Evolutionary conservation across 2,329 filamentous ascomycete genomes (phyloP).

Genomic region (Endoconidiophora laricicola): DNA sequence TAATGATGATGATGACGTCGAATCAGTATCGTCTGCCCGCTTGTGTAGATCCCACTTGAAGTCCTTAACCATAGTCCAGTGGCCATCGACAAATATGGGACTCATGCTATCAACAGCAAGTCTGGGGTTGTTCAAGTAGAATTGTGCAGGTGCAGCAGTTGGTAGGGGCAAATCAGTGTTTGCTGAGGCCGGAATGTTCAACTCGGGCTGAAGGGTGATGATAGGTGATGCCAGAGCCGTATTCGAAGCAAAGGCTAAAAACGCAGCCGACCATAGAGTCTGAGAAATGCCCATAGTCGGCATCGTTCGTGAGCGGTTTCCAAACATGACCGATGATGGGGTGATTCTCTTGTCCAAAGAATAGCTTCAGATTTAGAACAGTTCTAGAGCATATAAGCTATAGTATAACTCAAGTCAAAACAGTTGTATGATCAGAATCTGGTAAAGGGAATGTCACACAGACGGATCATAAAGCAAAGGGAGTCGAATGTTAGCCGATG

Average conservation of each 20-base stretch:
- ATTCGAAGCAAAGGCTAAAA: constrained; percentile 10
- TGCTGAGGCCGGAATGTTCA: not conserved
- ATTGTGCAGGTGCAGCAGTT: constrained; percentile 1
- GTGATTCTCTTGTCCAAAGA: not conserved
- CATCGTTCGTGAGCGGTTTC: not conserved
- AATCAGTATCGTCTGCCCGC: constrained; percentile 17
- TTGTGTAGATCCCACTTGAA: constrained; percentile 14
- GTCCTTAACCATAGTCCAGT: constrained; percentile 15
- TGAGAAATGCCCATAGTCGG: constrained; percentile 4
- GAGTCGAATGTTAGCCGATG: not conserved
- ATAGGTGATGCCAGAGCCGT: constrained; percentile 1
- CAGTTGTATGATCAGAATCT: no score
- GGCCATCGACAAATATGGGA: constrained; percentile 14
- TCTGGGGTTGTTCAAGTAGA: constrained; percentile 6
- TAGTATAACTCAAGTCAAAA: no score
- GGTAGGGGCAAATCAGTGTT: not conserved
- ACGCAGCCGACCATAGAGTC: not conserved
- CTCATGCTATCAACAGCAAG: constrained; percentile 14
- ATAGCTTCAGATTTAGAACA: no score
- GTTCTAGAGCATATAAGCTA: no score
- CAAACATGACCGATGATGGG: not conserved
- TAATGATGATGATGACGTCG: constrained; percentile 7
- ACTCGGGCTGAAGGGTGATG: not conserved
- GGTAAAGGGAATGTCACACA: not conserved
- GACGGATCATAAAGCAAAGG: not conserved